A percentile compares a stretch with the other conserved stretches of the same genome.
Evolutionary conservation across 2,329 filamentous ascomycete species (phyloP).

Genomic region (Claviceps sp.): DNA sequence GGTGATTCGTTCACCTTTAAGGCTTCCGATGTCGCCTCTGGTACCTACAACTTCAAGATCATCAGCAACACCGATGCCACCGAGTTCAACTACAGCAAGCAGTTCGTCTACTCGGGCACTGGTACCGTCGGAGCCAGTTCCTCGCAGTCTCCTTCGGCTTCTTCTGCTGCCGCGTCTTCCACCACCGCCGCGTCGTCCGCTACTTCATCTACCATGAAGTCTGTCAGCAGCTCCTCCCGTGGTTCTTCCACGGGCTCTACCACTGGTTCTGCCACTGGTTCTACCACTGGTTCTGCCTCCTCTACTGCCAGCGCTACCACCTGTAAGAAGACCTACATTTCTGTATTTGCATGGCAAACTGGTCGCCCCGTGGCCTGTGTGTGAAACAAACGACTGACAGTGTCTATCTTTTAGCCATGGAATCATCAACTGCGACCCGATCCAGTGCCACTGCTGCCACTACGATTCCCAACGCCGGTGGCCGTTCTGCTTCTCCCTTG

Average conservation of each 20-base stretch:
- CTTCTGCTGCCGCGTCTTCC: constrained; percentile 1
- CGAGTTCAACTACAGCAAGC: constrained; percentile 19
- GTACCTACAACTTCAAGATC: constrained; percentile 23
- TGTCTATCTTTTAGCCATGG: background rate
- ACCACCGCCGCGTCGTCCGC: constrained; percentile 6
- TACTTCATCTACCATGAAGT: constrained; percentile 1
- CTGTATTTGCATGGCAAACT: too few relatives aligned
- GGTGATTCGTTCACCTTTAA: constrained; percentile 17
- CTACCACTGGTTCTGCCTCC: constrained; percentile 2
- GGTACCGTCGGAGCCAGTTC: constrained; percentile 6
- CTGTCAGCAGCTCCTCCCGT: constrained; percentile 2
- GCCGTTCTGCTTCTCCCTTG: constrained; percentile 18
- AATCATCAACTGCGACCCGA: background rate
- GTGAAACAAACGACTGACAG: too few relatives aligned
- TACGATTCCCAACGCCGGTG: constrained; percentile 17
- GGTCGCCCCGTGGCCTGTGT: too few relatives aligned
- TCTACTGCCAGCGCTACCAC: constrained; percentile 7
- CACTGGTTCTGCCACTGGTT: constrained; percentile 2
- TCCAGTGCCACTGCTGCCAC: constrained; percentile 6
- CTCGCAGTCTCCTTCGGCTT: constrained; percentile 1
- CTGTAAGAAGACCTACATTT: background rate
- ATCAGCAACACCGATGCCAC: constrained; percentile 12
- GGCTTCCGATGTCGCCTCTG: constrained; percentile 15
- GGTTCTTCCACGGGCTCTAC: background rate
- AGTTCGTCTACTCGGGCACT: constrained; percentile 18